Evolutionary conservation across 352 stramenopile species (phyloP).

Genomic region (Pythium phragmiticola): DNA sequence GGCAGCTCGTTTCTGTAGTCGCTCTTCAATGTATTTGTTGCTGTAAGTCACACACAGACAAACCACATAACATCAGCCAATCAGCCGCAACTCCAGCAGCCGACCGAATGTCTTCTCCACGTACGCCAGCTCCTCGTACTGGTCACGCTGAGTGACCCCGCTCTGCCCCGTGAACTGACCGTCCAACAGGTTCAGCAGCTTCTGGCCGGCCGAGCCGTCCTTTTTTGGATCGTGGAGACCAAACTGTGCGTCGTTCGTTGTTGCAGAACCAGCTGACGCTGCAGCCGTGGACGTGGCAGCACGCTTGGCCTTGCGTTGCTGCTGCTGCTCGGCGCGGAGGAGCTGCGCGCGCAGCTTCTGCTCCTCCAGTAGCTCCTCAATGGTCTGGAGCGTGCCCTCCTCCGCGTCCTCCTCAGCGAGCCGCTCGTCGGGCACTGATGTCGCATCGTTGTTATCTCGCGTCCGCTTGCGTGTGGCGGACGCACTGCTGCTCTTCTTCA

Average conservation of each 20-base stretch:
- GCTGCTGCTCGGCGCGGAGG: slow-evolving; percentile 34
- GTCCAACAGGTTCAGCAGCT: slow-evolving; percentile 70
- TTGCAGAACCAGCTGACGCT: background rate
- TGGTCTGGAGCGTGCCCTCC: slow-evolving; percentile 42
- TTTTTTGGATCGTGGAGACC: slow-evolving; percentile 78
- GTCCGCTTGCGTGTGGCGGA: slow-evolving; percentile 38
- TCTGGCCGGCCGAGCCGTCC: slow-evolving; percentile 61
- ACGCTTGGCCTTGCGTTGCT: slow-evolving; percentile 20
- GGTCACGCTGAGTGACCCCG: slow-evolving; percentile 53
- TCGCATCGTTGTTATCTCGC: slow-evolving; percentile 23
- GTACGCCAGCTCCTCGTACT: slow-evolving; percentile 75
- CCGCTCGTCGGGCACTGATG: background rate
- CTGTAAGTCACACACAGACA: slow-evolving; percentile 20
- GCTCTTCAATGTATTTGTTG: slow-evolving; percentile 84
- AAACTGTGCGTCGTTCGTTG: slow-evolving; percentile 34
- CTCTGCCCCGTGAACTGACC: slow-evolving; percentile 82
- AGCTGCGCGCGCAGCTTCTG: slow-evolving; percentile 56
- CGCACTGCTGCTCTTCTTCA: slow-evolving; percentile 26
- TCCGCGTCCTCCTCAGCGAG: slow-evolving; percentile 20
- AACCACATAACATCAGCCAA: background rate
- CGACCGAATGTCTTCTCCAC: background rate
- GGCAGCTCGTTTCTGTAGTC: slow-evolving; percentile 46
- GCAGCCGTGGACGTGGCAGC: background rate
- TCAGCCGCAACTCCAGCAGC: background rate
- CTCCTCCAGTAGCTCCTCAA: slow-evolving; percentile 73